phyloP scores from a whole-genome alignment of 2,329 filamentous ascomycete species.

The Fonsecaea erecta region DNA sequence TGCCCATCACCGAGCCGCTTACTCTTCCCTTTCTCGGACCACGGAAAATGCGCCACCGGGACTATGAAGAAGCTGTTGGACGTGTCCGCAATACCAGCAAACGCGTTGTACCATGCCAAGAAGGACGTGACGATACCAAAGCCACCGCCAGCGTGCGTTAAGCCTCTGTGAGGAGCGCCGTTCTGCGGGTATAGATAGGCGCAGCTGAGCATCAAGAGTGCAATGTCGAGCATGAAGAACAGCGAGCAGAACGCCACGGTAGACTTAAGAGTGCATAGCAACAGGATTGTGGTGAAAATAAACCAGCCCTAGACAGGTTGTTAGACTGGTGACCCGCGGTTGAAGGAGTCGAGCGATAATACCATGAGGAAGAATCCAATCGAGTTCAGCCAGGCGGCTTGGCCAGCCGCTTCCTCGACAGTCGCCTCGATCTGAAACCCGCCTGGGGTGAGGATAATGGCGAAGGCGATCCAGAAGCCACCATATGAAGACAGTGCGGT shows the following conservation, averaged over 20 bases:
- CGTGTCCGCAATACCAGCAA: conserved; percentile 76
- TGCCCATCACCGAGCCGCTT: too few species aligned
- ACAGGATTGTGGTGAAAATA: conserved; percentile 78
- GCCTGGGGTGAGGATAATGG: conserved; percentile 70
- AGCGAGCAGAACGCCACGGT: conserved; percentile 78
- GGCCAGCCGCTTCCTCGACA: conserved; percentile 42
- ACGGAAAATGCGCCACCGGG: conserved; percentile 92
- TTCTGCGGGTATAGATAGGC: conserved; percentile 61
- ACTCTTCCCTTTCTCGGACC: conserved; percentile 72
- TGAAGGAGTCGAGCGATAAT: conserved; percentile 17
- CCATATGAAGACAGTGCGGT: conserved; percentile 81
- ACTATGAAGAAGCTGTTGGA: conserved; percentile 85
- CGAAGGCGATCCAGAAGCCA: conserved; percentile 81
- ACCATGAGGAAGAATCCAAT: conserved; percentile 75
- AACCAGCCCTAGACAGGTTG: conserved; percentile 66
- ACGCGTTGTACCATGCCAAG: conserved; percentile 83
- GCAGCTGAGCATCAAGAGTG: conserved; percentile 73
- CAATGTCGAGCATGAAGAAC: conserved; percentile 76
- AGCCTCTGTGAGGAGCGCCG: conserved; percentile 49
- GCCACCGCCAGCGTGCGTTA: conserved; percentile 73
- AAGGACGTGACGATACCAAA: conserved; percentile 84
- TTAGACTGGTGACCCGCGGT: not conserved
- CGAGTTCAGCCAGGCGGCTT: conserved; percentile 59
- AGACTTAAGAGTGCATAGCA: conserved; percentile 75
- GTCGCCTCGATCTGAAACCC: conserved; percentile 65